Conservation (phyloP, 768 basidiomycete species). For the Harrya chromipes region DNA sequence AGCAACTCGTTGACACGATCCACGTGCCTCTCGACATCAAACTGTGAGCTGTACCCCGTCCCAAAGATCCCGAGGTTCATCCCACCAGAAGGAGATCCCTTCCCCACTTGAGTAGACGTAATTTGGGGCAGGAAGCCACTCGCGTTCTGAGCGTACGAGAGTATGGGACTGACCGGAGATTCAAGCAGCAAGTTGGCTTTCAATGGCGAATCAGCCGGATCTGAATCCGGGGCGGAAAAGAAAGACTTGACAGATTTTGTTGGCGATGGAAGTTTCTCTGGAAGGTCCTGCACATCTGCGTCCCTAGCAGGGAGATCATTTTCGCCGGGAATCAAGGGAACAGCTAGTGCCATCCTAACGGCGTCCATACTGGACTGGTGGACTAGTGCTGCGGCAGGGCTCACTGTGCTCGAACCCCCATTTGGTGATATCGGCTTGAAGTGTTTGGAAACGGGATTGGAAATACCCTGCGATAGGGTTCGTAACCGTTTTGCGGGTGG, state of each 20-base stretch:
- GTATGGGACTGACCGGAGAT: conserved; percentile 34
- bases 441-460: not conserved
- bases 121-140: conserved; percentile 36
- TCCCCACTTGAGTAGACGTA: conserved; percentile 36
- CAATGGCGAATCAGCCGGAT: conserved; percentile 23
- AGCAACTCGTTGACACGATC: conserved; percentile 52
- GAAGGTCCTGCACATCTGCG: not conserved
- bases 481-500: conserved; percentile 26
- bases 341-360: not conserved
- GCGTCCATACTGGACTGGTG: not conserved
- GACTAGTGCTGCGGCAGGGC: not conserved
- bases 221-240: conserved; percentile 39
- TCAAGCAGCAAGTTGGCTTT: conserved; percentile 27
- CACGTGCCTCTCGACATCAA: conserved; percentile 53
- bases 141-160: conserved; percentile 35
- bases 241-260: conserved; percentile 34
- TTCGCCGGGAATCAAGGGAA: conserved; percentile 3
- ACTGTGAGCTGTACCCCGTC: conserved; percentile 55
- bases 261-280: conserved; percentile 27
- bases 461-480: conserved; percentile 3
- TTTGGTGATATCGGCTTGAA: conserved; percentile 6
- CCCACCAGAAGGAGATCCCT: conserved; percentile 12
- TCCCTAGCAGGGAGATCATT: not conserved
- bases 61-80: conserved; percentile 31
- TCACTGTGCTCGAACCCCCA: conserved; percentile 7